phyloP scores from a whole-genome alignment of 495 filamentous ascomycete species.

The Trichoderma virens region DNA sequence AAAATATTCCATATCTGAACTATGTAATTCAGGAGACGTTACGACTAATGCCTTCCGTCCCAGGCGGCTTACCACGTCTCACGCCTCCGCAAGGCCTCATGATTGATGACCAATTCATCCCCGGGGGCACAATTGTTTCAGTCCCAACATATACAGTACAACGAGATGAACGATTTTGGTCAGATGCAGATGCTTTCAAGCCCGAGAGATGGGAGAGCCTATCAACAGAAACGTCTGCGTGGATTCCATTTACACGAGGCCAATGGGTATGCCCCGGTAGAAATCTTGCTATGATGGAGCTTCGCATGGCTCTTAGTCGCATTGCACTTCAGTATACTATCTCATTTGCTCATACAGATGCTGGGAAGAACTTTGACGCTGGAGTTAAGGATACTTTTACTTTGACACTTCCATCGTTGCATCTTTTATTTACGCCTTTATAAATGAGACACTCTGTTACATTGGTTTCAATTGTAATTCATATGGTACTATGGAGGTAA shows the following conservation, averaged over 20 bases:
- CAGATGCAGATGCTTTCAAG: conserved; percentile 36
- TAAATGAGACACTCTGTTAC: too few relatives aligned
- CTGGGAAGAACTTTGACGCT: background rate
- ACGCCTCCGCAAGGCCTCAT: conserved; percentile 39
- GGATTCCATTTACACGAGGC: conserved; percentile 19
- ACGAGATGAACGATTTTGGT: conserved; percentile 33
- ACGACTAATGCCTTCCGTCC: conserved; percentile 38
- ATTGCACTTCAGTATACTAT: conserved; percentile 29
- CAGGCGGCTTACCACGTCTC: conserved; percentile 24
- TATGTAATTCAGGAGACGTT: conserved; percentile 48
- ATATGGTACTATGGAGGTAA: too few relatives aligned
- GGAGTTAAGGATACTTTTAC: conserved; percentile 11
- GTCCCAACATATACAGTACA: conserved; percentile 20
- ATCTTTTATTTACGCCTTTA: conserved; percentile 8
- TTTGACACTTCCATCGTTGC: conserved; percentile 2
- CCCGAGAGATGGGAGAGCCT: conserved; percentile 43
- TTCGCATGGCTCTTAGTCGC: conserved; percentile 30
- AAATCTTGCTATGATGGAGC: conserved; percentile 28
- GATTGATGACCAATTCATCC: conserved; percentile 42
- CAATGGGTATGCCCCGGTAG: conserved; percentile 20
- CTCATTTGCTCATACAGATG: conserved; percentile 19
- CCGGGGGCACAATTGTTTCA: conserved; percentile 30
- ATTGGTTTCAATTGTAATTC: too few relatives aligned
- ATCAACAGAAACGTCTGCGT: conserved; percentile 17
- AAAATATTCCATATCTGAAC: conserved; percentile 28